Conservation (phyloP, 176 grass and related monocot species). For the Pontederia crassipes region DNA sequence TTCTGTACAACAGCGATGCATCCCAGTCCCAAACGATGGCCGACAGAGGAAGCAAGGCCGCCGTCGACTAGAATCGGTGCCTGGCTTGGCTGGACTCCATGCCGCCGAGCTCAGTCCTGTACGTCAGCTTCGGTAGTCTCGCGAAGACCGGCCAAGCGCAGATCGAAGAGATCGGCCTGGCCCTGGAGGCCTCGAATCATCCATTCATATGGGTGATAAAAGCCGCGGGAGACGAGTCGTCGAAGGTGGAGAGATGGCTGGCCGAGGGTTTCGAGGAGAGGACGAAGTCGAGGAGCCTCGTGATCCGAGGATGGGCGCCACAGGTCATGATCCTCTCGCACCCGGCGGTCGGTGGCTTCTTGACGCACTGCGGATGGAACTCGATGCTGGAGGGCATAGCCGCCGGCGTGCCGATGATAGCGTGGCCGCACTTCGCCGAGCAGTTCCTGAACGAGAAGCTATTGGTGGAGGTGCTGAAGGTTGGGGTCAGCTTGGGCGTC, state of each 20-base stretch:
- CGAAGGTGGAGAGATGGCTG: background rate
- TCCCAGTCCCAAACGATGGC: background rate
- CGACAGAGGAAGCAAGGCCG: background rate
- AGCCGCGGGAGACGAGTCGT: background rate
- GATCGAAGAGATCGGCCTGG: background rate
- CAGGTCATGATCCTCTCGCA: conserved; percentile 11
- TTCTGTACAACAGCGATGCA: conserved; percentile 30
- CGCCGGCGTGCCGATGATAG: conserved; percentile 44
- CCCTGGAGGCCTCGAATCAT: background rate
- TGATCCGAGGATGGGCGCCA: background rate
- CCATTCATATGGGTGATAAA: background rate
- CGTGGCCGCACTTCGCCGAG: conserved; percentile 53
- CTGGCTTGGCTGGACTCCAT: background rate
- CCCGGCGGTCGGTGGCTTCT: conserved; percentile 49
- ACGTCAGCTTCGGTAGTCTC: background rate
- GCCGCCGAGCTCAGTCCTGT: background rate
- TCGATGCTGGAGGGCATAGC: conserved; percentile 36
- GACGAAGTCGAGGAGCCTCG: background rate
- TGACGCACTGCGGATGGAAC: conserved; percentile 76
- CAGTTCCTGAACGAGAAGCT: conserved; percentile 62
- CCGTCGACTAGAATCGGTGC: background rate
- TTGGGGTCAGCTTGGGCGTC: conserved; percentile 21
- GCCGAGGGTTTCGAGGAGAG: background rate
- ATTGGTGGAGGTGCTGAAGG: conserved; percentile 36
- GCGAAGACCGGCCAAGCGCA: background rate